Base-by-base conservation (phyloP, 1,284 basidiomycete species). In the Ceratobasidium papillatum region DNA sequence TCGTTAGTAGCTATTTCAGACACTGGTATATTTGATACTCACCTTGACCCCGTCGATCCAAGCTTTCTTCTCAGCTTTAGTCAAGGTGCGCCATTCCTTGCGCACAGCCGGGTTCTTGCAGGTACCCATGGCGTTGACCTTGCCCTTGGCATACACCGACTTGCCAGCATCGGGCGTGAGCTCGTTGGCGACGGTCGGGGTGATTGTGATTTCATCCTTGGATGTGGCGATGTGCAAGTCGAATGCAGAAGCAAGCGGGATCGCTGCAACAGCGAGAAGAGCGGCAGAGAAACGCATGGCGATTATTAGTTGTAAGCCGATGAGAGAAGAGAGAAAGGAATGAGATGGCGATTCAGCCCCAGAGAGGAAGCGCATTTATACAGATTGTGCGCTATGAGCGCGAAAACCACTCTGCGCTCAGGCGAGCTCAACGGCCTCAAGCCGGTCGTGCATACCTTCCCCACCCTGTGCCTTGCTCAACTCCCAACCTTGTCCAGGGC, bases 11-110 rank as follows among this genome's bases (percentile, higher is more conserved):
- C 17, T 43, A 8, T n/a, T 56, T 32, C 11, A 63, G 51, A 9
- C 22, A n/a, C 22, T 3, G 7, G 34, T 2, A 34, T 22, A 22
- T 41, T 5, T 27, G 36, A 45, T 7, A 65, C 54, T 7, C 32
- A 74, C 73, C 63, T 74, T 74, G 47, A 74, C 19, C 17, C 62
- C 61, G 38, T 74, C 73, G 19, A 74, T 66, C 58, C 58, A 74
- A 3, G 61, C 59, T 30, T 74, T 74, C 63, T 75, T 65, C n/a
- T 75, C 74, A 27, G 36, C 19, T 17, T 59, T 68, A 27, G 32
- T 41, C 36, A 75, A 34, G 17, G 61, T 65, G 14, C 74, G 49
- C 64, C 64, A 75, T 25, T 75, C 74, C 30, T 49, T 36, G 38
- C 74, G 74, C 2, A 75, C 54, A 38, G 12, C 30, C 3, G 73